Conservation (phyloP, 352 stramenopile species). For the Pythium biforme region DNA sequence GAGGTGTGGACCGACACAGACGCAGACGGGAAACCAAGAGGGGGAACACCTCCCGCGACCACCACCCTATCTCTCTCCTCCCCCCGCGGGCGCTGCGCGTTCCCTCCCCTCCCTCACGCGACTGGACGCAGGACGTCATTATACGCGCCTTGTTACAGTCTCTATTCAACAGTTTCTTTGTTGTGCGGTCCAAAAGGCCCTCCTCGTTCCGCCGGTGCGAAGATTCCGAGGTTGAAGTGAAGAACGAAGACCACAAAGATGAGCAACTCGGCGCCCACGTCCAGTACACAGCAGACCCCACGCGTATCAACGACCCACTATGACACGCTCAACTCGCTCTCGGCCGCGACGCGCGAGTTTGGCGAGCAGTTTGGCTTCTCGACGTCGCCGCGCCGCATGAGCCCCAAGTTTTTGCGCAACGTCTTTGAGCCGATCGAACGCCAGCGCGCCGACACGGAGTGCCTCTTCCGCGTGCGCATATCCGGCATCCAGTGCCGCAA, state of each 20-base stretch:
- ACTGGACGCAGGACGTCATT: neutral
- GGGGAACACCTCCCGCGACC: neutral
- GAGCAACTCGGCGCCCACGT: slow-evolving; percentile 14
- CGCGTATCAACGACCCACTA: slow-evolving; percentile 41
- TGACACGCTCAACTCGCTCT: slow-evolving; percentile 73
- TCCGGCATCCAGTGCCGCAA: slow-evolving; percentile 89
- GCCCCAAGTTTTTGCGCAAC: slow-evolving; percentile 60
- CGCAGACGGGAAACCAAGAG: slow-evolving; percentile 5
- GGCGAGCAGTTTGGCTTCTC: slow-evolving; percentile 58
- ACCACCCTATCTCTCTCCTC: neutral
- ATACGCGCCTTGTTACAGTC: too few species aligned
- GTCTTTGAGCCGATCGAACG: slow-evolving; percentile 70
- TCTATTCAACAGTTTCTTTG: neutral
- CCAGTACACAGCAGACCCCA: slow-evolving; percentile 46
- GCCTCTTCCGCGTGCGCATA: slow-evolving; percentile 82
- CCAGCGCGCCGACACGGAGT: slow-evolving; percentile 55
- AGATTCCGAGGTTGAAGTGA: slow-evolving; percentile 27
- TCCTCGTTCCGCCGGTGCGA: neutral
- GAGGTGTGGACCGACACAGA: slow-evolving; percentile 21
- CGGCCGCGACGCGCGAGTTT: slow-evolving; percentile 72
- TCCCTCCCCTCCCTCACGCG: neutral
- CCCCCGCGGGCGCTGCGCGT: neutral
- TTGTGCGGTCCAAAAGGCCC: neutral
- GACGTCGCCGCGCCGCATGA: slow-evolving; percentile 38
- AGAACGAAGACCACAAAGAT: slow-evolving; percentile 3